Conservation (phyloP, 1,139 yeast species). For the Yamadazyma buinensis region DNA sequence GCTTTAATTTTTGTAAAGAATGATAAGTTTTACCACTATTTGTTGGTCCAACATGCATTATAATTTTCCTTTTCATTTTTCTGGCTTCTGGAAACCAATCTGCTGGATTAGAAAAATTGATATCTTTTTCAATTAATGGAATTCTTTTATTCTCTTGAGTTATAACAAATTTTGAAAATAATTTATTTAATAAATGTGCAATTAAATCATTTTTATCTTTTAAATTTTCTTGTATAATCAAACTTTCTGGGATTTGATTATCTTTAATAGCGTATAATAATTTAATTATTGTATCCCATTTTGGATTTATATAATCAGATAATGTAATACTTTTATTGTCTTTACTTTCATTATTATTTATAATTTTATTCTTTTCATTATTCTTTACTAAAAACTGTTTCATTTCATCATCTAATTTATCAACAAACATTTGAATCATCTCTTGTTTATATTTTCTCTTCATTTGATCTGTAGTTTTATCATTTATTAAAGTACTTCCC, state of each 20-base stretch:
- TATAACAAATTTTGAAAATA: constrained; percentile 22
- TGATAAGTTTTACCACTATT: constrained; percentile 94
- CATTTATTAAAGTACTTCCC: neutral
- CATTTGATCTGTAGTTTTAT: too few species aligned
- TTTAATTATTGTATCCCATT: constrained; percentile 17
- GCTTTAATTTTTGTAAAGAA: constrained; percentile 66
- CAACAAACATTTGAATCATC: constrained; percentile 1
- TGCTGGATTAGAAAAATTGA: constrained; percentile 67
- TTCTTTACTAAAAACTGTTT: neutral
- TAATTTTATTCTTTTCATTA: neutral
- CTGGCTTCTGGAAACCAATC: constrained; percentile 91
- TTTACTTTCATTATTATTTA: neutral
- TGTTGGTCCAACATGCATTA: constrained; percentile 96
- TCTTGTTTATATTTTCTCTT: too few species aligned
- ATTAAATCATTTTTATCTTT: constrained; percentile 18
- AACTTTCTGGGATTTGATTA: constrained; percentile 18
- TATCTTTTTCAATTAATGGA: constrained; percentile 14
- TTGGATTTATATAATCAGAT: constrained; percentile 31
- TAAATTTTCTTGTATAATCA: constrained; percentile 17
- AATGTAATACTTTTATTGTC: neutral
- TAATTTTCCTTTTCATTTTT: constrained; percentile 68
- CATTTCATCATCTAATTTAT: constrained; percentile 3
- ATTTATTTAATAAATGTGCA: constrained; percentile 18
- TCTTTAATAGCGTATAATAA: constrained; percentile 18
- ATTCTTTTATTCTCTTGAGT: constrained; percentile 15